Percentiles rank a stretch among this genome's conserved stretches.
Conservation (phyloP, 2,329 filamentous ascomycete species). For the Neobulgaria alba region DNA sequence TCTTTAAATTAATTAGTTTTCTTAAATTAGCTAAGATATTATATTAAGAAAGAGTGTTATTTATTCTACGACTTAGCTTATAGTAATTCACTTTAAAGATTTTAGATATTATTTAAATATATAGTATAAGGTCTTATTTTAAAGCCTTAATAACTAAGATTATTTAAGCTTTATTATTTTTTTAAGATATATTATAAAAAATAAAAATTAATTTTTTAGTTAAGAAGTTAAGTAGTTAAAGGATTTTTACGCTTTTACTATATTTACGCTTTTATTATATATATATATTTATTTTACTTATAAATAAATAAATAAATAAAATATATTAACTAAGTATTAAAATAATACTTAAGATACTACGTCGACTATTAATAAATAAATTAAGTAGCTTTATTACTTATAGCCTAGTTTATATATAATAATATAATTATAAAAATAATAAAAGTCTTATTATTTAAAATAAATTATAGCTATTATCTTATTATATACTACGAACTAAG, state of each 20-base stretch:
- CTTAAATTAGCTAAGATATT: not conserved
- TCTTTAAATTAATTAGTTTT: slow-evolving; percentile 1
- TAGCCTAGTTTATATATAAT: too few species aligned
- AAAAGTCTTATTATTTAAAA: too few species aligned
- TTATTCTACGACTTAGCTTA: not conserved
- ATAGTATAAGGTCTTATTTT: not conserved
- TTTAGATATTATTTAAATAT: not conserved
- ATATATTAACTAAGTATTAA: too few species aligned
- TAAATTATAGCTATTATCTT: too few species aligned
- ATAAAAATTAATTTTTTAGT: too few species aligned
- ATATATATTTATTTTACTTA: not conserved
- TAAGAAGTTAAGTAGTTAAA: not conserved
- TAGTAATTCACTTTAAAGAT: not conserved
- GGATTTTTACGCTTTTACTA: not conserved
- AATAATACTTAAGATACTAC: too few species aligned
- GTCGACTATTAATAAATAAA: too few species aligned
- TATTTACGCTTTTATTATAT: not conserved
- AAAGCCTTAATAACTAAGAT: not conserved
- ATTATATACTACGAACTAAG: too few species aligned
- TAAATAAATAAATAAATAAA: not conserved
- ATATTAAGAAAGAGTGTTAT: not conserved
- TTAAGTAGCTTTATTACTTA: too few species aligned
- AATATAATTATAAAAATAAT: too few species aligned
- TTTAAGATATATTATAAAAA: not conserved
- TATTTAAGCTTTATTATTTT: not conserved